phyloP scores from a whole-genome alignment of 2,329 filamentous ascomycete species.

The Microdochium trichocladiopsis region DNA sequence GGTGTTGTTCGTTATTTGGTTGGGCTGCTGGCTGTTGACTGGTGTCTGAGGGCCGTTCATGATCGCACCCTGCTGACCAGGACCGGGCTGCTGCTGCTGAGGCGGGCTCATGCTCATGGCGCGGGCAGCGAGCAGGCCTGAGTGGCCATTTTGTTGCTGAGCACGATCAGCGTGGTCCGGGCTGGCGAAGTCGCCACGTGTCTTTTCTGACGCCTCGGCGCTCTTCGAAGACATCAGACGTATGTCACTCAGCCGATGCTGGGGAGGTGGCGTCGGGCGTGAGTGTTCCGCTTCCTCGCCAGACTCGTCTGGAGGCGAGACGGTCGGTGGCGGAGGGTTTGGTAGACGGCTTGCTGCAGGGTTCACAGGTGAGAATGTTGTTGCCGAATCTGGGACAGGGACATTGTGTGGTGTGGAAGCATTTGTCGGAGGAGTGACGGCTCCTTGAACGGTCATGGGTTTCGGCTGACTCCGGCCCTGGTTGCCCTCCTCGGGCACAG shows the following conservation, averaged over 20 bases:
- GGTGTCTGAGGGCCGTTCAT: conserved; percentile 16
- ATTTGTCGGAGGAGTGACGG: conserved; percentile 4
- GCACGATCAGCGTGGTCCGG: background rate
- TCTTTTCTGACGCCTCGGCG: background rate
- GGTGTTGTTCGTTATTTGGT: conserved; percentile 7
- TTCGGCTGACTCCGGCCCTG: conserved; percentile 7
- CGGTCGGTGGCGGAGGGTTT: background rate
- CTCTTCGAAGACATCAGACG: background rate
- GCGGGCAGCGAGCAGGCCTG: background rate
- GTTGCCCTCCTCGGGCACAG: background rate
- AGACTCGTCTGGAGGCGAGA: background rate
- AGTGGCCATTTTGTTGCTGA: background rate
- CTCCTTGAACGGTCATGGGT: conserved; percentile 6
- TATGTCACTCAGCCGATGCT: background rate
- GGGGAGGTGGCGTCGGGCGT: background rate
- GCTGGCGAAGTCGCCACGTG: background rate
- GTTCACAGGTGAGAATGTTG: conserved; percentile 5
- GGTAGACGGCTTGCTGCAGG: conserved; percentile 2
- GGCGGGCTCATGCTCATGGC: background rate
- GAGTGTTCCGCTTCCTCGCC: background rate
- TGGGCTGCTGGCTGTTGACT: conserved; percentile 7
- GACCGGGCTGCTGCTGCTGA: background rate
- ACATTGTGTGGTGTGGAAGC: conserved; percentile 5
- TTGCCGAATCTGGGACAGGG: conserved; percentile 3
- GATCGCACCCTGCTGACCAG: background rate